Evolutionary conservation across 2,329 filamentous ascomycete genomes (phyloP), one percentile per base, ranked within the genome.

Genomic region (Thermothelomyces thermophilus): DNA sequence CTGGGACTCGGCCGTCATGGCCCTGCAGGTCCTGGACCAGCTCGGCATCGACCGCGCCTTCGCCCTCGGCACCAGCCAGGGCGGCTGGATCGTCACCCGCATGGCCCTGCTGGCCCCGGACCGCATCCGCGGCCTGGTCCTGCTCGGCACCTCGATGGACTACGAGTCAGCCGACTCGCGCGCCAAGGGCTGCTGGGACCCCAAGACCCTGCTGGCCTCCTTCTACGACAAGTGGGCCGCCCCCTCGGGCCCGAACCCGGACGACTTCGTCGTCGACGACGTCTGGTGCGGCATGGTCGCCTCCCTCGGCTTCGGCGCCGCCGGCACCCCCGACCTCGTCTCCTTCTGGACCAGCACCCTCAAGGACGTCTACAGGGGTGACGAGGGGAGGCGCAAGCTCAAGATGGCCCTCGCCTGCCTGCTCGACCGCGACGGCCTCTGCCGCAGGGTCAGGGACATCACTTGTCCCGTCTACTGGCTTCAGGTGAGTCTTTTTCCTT

Each of bases 1-100:
- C 64, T 79, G 76, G 76, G 76, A 79, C 60, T 65, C 74, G 3
- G 75, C 75, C 39, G 63, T 69, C 51, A 73, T 82, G 73, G 71
- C 72, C 10, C 63, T 79, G 8, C 76, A 82, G 63, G 75, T 77
- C 1, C 67, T 82, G 68, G 72, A 79, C 34, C 68, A 68, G 5
- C 66, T 79, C 3, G 67, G 68, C 2, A 66, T 78, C 22, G 45
- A 66, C 16, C 72, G 72, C 64, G 74, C 72, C 0, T 78, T 75
- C 53, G 69, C 70, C 1, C 60, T 77, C 8, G 75, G 75, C 16
- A 76, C 73, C 8, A 75, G 71, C 48, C 73, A 77, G 60, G 75
- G 75, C 19, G 75, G 74, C 2, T 78, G 73, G 73, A 68, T 78
- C 19, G 69, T 71, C 2, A 61, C 66, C 3, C 67, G 74, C 14